Percentiles rank a stretch among this genome's conserved stretches.
These are phyloP conservation scores for Cercospora sp. DNA, from an alignment of 2,329 filamentous ascomycete species.

Conservation along the genomic window DNA sequence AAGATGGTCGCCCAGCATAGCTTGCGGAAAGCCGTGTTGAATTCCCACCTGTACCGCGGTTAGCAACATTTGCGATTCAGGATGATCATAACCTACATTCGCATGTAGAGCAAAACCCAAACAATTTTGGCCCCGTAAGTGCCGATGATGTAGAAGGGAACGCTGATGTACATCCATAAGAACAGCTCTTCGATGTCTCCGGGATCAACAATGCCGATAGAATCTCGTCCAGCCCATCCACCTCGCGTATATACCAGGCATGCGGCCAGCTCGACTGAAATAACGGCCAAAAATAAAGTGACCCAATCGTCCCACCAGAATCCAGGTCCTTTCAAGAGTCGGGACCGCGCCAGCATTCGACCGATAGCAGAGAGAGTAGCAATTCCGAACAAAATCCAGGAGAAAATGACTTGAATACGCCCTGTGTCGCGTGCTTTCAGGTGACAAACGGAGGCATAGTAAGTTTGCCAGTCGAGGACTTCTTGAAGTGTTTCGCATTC, in stretches of 20 bases:
- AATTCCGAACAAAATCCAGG: conserved; percentile 10
- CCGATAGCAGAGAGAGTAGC: conserved; percentile 9
- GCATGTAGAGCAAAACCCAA: conserved; percentile 19
- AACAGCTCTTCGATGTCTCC: conserved; percentile 7
- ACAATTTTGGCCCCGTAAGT: conserved; percentile 18
- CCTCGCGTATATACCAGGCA: conserved; percentile 2
- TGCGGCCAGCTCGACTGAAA: conserved; percentile 10
- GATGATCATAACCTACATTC: conserved; percentile 10
- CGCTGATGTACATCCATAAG: conserved; percentile 18
- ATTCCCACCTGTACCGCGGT: conserved; percentile 15
- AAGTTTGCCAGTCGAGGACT: conserved; percentile 20
- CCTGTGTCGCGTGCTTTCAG: conserved; percentile 13
- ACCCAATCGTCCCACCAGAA: conserved; percentile 24
- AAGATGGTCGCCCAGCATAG: conserved; percentile 14
- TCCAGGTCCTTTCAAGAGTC: conserved; percentile 15
- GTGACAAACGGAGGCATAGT: conserved; percentile 15
- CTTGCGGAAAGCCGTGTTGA: conserved; percentile 21
- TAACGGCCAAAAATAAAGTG: conserved; percentile 5
- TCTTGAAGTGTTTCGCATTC: conserved; percentile 13
- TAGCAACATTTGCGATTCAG: not conserved
- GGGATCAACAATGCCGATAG: conserved; percentile 6
- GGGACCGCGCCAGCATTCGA: conserved; percentile 15
- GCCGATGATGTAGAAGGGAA: conserved; percentile 19
- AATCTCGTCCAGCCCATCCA: conserved; percentile 14
- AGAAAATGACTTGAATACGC: not conserved